Evolutionary conservation across 352 stramenopile genomes (phyloP), one percentile per base, ranked within the genome.

Genomic region (Pythium periplocum): DNA sequence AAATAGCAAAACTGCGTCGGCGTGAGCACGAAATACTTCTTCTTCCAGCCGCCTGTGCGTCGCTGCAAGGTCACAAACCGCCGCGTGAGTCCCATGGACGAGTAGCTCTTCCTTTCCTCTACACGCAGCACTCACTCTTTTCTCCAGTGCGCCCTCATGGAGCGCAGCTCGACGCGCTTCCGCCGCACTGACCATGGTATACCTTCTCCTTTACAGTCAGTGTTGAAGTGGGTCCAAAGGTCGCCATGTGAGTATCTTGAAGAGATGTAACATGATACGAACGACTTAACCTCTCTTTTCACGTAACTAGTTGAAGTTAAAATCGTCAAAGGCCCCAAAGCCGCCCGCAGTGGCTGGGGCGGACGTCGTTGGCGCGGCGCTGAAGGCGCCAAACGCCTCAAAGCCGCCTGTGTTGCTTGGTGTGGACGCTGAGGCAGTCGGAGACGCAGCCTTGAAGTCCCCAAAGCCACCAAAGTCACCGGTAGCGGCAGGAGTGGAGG

Each of bases 11-110:
- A 75, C 17, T 83, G 74, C 33, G 70, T 71, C 2, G 67, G 64
- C 26, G 79, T 92, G 53, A 94, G 66, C 31, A 92, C 61, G 40
- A 90, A 90, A 48, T 78, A 78, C 55, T 83, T 76, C 64, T 89
- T 90, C 57, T 84, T 88, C 83, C 83, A 94, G 43, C 79, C 79
- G 38, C 79, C 78, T 45, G 78, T 86, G 55, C 76, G 76, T 35
- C 74, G 68, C 71, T 85, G 50, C 26, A 42, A 44, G 10, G 17
- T 32, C 37, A 44, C 36, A 51, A 7, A 39, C 30, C 31, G 17
- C 33, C 45, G 32, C 31, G 32, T 38, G 45, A 12, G 38, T 8
- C 0, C 38, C 12, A 8, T 42, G 38, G 38, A 8, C 12, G 38
- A 12, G 38, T 42, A 8, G 38, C 12, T 12, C 38, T 12, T 42